A percentile compares a stretch with the other conserved stretches of the same genome.
Evolutionary conservation across 371 early-diverging fungal genomes (phyloP).

Genomic region (Mucor indicus): DNA sequence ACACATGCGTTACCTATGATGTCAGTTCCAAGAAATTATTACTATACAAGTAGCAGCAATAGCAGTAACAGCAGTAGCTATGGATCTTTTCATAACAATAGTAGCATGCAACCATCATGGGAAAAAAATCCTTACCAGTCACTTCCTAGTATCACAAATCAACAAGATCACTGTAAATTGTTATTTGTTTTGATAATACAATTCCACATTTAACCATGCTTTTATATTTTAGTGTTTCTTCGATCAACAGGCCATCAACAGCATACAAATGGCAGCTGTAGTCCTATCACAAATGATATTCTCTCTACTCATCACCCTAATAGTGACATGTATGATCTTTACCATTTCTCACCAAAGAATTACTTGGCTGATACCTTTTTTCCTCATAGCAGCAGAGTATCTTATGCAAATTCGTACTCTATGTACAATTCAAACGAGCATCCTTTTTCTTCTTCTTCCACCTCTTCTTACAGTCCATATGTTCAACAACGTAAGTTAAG

Average conservation of each 20-base stretch:
- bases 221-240: constrained; percentile 11
- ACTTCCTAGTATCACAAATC: constrained; percentile 18
- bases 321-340: no score
- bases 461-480: background rate
- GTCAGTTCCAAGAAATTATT: no score
- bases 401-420: no score
- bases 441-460: constrained; percentile 4
- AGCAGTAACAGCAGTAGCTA: constrained; percentile 6
- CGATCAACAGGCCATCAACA: constrained; percentile 24
- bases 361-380: no score
- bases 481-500: background rate
- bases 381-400: no score
- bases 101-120: constrained; percentile 18
- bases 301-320: constrained; percentile 10
- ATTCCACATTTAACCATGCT: background rate
- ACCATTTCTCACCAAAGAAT: no score
- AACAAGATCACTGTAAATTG: constrained; percentile 17
- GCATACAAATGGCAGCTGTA: constrained; percentile 30
- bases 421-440: background rate
- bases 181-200: constrained; percentile 5
- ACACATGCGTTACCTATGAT: no score
- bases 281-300: constrained; percentile 23
- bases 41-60: background rate
- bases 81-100: constrained; percentile 6
- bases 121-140: constrained; percentile 16